Percentiles rank a stretch among this genome's conserved stretches.
Evolutionary conservation across 371 early-diverging fungal genomes (phyloP).

Genomic region (Funneliformis caledonium): DNA sequence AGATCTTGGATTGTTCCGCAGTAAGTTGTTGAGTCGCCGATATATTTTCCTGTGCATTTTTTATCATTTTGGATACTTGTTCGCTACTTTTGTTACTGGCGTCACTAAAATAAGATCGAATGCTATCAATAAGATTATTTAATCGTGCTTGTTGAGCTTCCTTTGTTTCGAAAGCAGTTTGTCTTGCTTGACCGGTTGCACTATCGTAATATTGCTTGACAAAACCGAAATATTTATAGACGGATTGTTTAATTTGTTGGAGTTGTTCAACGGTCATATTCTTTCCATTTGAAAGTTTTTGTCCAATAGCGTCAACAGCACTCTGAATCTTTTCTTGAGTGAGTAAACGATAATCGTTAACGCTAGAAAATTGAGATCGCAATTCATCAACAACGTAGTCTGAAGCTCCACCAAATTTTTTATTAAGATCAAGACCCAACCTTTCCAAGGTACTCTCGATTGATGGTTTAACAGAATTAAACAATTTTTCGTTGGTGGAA

Average conservation of each 20-base stretch:
- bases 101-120: neutral
- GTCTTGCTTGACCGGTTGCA: constrained; percentile 5
- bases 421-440: constrained; percentile 11
- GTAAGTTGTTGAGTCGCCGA: constrained; percentile 15
- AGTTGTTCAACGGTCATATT: constrained; percentile 30
- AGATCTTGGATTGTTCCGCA: constrained; percentile 9
- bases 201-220: neutral
- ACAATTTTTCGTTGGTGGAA: constrained; percentile 3
- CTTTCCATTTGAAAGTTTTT: constrained; percentile 25
- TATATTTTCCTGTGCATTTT: neutral
- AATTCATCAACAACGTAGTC: neutral
- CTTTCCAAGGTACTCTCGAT: constrained; percentile 2
- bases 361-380: neutral
- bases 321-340: constrained; percentile 29
- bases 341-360: constrained; percentile 23
- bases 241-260: neutral
- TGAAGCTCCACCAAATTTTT: neutral
- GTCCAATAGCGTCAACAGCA: constrained; percentile 19
- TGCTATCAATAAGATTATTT: constrained; percentile 1
- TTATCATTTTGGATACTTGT: neutral
- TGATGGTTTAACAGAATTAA: neutral
- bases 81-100: neutral
- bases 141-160: constrained; percentile 9
- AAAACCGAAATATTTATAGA: neutral
- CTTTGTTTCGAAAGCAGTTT: constrained; percentile 3